A percentile compares a stretch with the other conserved stretches of the same genome.
Conservation (phyloP, 1,284 basidiomycete species). For the Melampsora medusae region DNA sequence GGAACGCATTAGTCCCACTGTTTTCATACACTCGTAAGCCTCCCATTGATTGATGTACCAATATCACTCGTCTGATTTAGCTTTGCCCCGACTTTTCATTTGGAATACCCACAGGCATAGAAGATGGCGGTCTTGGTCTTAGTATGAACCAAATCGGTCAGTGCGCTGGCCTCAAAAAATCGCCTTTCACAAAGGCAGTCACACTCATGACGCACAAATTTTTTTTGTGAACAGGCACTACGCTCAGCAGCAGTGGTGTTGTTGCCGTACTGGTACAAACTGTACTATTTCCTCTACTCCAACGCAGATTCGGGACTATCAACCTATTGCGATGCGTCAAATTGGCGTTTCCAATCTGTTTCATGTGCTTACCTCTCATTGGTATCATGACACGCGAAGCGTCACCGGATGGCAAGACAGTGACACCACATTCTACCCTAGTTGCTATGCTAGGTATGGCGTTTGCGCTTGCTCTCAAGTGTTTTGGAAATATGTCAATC, state of each 20-base stretch:
- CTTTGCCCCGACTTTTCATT: background rate
- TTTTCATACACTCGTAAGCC: constrained; percentile 36
- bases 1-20: constrained; percentile 32
- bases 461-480: constrained; percentile 9
- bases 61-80: too few relatives aligned
- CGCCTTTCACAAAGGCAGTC: background rate
- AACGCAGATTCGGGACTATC: constrained; percentile 3
- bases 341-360: constrained; percentile 12
- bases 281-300: constrained; percentile 21
- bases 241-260: constrained; percentile 26
- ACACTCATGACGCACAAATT: too few relatives aligned
- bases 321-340: constrained; percentile 6
- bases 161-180: background rate
- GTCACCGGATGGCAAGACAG: background rate
- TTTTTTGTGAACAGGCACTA: constrained; percentile 10
- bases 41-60: too few relatives aligned
- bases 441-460: constrained; percentile 26
- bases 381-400: constrained; percentile 12
- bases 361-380: constrained; percentile 19
- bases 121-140: constrained; percentile 39
- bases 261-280: constrained; percentile 29
- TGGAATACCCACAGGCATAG: constrained; percentile 13
- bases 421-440: background rate
- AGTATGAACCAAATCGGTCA: constrained; percentile 36
- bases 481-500: constrained; percentile 36